Conservation (phyloP, 1,284 basidiomycete species). For the Sporisorium scitamineum region DNA sequence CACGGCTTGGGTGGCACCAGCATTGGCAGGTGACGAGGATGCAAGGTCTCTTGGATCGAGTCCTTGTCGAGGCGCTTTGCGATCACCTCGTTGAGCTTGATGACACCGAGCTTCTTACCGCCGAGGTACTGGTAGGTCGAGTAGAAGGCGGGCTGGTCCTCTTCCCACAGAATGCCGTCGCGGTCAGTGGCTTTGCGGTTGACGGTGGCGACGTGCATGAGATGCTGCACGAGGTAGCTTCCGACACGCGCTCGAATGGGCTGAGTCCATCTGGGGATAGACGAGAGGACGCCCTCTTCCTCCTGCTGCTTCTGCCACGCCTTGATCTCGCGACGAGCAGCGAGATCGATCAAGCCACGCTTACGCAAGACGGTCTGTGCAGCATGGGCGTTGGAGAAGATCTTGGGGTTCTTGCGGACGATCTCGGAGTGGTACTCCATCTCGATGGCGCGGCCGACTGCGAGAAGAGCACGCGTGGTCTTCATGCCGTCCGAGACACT, state of each 20-base stretch:
- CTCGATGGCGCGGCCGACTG: slow-evolving; percentile 87
- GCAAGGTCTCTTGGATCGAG: slow-evolving; percentile 79
- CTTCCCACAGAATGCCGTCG: slow-evolving; percentile 70
- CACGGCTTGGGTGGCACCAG: slow-evolving; percentile 90
- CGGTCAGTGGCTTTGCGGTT: slow-evolving; percentile 72
- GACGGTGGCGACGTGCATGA: slow-evolving; percentile 88
- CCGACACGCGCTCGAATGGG: slow-evolving; percentile 81
- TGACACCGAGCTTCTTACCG: slow-evolving; percentile 89
- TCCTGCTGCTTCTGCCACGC: slow-evolving; percentile 73
- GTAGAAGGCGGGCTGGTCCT: slow-evolving; percentile 90
- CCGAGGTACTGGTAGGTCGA: slow-evolving; percentile 93
- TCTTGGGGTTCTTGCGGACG: slow-evolving; percentile 55
- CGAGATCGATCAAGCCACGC: slow-evolving; percentile 54
- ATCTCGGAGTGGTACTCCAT: slow-evolving; percentile 72
- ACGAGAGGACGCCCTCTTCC: slow-evolving; percentile 72
- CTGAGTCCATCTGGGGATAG: slow-evolving; percentile 82
- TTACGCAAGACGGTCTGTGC: slow-evolving; percentile 50
- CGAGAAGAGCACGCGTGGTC: slow-evolving; percentile 84
- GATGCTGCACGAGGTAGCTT: slow-evolving; percentile 82
- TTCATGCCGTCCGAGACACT: slow-evolving; percentile 89
- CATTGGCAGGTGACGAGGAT: slow-evolving; percentile 96
- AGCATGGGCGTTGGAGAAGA: slow-evolving; percentile 54
- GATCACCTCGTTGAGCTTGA: slow-evolving; percentile 86
- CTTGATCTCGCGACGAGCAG: slow-evolving; percentile 57
- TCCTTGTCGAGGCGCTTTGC: slow-evolving; percentile 84